Conservation (phyloP, 192 early-diverging fungal genomes). For the Linnemannia hyalina region DNA sequence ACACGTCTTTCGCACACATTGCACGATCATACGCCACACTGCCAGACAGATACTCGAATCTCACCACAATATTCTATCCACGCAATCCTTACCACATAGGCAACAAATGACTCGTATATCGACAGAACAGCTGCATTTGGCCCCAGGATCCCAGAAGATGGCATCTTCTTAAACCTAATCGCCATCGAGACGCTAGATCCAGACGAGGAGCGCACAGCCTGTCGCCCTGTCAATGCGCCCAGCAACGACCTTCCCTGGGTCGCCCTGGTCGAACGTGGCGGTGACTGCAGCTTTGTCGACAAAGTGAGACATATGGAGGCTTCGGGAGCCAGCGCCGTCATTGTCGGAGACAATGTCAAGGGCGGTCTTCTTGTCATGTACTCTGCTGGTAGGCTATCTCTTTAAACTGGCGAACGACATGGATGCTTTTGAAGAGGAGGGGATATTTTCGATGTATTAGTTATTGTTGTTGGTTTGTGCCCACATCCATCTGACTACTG, state of each 20-base stretch:
- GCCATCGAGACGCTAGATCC: conserved; percentile 67
- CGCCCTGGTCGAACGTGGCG: conserved; percentile 89
- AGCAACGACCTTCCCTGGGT: conserved; percentile 73
- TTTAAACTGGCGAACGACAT: background rate
- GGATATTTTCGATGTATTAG: background rate
- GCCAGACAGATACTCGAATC: background rate
- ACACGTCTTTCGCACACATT: background rate
- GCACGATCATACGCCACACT: background rate
- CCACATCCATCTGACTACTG: background rate
- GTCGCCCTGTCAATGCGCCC: conserved; percentile 59
- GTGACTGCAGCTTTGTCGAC: conserved; percentile 86
- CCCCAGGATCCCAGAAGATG: conserved; percentile 79
- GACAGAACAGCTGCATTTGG: conserved; percentile 92
- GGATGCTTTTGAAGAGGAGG: background rate
- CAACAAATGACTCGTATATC: conserved; percentile 66
- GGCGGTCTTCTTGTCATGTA: conserved; percentile 92
- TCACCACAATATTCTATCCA: background rate
- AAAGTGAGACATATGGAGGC: conserved; percentile 94
- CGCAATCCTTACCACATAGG: conserved; percentile 31
- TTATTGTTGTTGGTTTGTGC: background rate
- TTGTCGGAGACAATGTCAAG: conserved; percentile 87
- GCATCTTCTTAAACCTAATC: conserved; percentile 77
- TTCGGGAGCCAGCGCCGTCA: conserved; percentile 85
- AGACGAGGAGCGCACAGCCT: conserved; percentile 67
- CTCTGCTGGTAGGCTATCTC: conserved; percentile 61